A percentile compares a stretch with the other conserved stretches of the same genome.
phyloP scores from a whole-genome alignment of 2,329 filamentous ascomycete species.

The Ascochyta clinopodiicola region DNA sequence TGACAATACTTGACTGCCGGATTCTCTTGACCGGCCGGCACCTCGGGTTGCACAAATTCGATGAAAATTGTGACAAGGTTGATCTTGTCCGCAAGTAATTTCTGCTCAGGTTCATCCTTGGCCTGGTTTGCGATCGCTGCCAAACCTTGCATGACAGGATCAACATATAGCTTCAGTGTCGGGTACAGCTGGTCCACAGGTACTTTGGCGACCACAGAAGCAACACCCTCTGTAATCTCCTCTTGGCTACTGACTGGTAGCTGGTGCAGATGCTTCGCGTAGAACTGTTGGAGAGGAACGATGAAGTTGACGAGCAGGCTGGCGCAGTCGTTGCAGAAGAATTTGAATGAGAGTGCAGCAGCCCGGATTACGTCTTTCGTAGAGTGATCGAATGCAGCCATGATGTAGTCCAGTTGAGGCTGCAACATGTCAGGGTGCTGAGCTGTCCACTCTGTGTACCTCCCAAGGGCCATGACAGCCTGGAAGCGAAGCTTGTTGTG shows the following conservation, averaged over 20 bases:
- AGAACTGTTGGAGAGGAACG: conserved; percentile 87
- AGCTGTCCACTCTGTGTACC: conserved; percentile 98
- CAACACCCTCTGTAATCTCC: conserved; percentile 94
- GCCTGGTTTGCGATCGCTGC: conserved; percentile 88
- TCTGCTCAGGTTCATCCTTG: conserved; percentile 79
- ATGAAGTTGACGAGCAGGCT: conserved; percentile 84
- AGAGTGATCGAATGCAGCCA: conserved; percentile 85
- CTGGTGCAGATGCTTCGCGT: conserved; percentile 85
- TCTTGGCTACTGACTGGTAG: conserved; percentile 88
- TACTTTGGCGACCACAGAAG: conserved; percentile 87
- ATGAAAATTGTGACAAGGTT: conserved; percentile 92
- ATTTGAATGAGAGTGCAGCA: conserved; percentile 92
- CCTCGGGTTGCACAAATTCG: conserved; percentile 76
- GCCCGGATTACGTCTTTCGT: conserved; percentile 92
- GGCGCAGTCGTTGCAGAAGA: conserved; percentile 95
- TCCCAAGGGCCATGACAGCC: conserved; percentile 94
- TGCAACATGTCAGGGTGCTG: conserved; percentile 92
- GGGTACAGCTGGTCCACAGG: conserved; percentile 80
- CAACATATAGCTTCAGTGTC: conserved; percentile 89
- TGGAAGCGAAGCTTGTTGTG: conserved; percentile 99
- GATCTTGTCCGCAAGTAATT: conserved; percentile 89
- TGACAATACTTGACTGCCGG: conserved; percentile 96
- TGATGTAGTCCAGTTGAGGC: conserved; percentile 93
- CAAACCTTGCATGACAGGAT: conserved; percentile 83
- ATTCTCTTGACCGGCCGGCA: conserved; percentile 73